These are phyloP conservation scores for Funneliformis mosseae DNA, from an alignment of 192 early-diverging fungal species.

Conservation along the genomic window DNA sequence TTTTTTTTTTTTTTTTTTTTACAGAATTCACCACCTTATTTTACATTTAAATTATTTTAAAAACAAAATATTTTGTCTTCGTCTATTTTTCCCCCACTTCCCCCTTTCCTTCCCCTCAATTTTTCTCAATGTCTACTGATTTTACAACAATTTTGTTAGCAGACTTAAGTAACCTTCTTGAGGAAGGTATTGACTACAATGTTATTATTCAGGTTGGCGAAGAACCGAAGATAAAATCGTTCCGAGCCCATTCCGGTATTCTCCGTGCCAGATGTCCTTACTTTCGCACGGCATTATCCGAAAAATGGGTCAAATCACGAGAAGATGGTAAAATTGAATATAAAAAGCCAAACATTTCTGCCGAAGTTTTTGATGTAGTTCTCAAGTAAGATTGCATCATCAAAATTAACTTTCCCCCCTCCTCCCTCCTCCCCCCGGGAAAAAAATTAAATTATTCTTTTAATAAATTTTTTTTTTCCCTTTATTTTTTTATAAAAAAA, in stretches of 20 bases:
- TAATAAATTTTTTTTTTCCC: not conserved
- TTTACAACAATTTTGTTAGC: constrained; percentile 5
- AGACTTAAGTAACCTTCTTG: constrained; percentile 11
- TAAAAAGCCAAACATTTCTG: constrained; percentile 11
- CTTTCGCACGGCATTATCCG: constrained; percentile 19
- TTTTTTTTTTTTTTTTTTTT: too few species aligned
- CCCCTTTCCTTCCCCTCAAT: not conserved
- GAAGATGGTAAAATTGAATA: constrained; percentile 8
- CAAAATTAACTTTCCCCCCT: too few species aligned
- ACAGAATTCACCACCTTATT: not conserved
- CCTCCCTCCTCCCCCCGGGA: too few species aligned
- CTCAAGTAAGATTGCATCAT: constrained; percentile 15
- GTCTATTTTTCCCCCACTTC: not conserved
- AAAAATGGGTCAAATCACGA: constrained; percentile 8
- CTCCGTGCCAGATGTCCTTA: constrained; percentile 10
- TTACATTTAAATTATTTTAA: not conserved
- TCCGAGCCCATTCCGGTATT: constrained; percentile 14
- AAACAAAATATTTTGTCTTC: not conserved
- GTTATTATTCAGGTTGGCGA: constrained; percentile 16
- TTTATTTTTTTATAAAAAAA: not conserved
- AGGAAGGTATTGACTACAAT: constrained; percentile 10
- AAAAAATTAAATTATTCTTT: too few species aligned
- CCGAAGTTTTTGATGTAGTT: constrained; percentile 22
- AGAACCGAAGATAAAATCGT: constrained; percentile 16
- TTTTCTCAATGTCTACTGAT: not conserved